A percentile compares a stretch with the other conserved stretches of the same genome.
Conservation (phyloP, 176 grass and related monocot species). For the Avena insularis region DNA sequence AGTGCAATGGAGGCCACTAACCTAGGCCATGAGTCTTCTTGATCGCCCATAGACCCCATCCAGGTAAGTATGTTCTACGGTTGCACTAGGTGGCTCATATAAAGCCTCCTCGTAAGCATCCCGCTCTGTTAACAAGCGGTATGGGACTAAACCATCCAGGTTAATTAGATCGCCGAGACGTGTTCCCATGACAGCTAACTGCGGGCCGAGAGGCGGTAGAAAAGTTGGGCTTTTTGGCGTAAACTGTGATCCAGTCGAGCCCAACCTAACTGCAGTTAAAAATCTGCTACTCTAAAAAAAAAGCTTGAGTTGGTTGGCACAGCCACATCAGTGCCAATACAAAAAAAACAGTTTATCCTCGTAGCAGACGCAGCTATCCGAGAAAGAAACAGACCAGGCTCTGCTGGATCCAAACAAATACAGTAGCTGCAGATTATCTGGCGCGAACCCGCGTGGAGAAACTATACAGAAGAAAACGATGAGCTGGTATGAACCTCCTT, state of each 20-base stretch:
- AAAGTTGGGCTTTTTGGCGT: background rate
- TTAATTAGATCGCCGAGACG: background rate
- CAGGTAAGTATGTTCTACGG: background rate
- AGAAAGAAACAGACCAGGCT: too few species aligned
- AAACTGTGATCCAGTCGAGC: too few species aligned
- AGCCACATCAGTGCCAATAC: slow-evolving; percentile 21
- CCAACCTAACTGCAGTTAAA: background rate
- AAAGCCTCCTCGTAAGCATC: background rate
- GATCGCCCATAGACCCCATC: background rate
- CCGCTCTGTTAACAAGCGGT: background rate
- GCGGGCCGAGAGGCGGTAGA: too few species aligned
- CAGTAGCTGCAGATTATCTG: background rate
- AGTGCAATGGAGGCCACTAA: background rate
- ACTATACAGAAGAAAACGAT: background rate
- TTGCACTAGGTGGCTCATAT: background rate
- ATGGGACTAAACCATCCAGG: background rate
- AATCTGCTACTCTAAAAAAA: too few species aligned
- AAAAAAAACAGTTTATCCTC: too few species aligned
- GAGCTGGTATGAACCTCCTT: background rate
- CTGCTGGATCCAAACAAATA: background rate
- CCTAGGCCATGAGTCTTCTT: background rate
- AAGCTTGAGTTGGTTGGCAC: background rate
- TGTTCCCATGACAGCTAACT: background rate
- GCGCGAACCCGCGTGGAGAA: background rate
- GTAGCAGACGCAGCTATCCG: too few species aligned